These are phyloP conservation scores for Collybia sordida DNA, from an alignment of 768 basidiomycete species.

Conservation along the genomic window DNA sequence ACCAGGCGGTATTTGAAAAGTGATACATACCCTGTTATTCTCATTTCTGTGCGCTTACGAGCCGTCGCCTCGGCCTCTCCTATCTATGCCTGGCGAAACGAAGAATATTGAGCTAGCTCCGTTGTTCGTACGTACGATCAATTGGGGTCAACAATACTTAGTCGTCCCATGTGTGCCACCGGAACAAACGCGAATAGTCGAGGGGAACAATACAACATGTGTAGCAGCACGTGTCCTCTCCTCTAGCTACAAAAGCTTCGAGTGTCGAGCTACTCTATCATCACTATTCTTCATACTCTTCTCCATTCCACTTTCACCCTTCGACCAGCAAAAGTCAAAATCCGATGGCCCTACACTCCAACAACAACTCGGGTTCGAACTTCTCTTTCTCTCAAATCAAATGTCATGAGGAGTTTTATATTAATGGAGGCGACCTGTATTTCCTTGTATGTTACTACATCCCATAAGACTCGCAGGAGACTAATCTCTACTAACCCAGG, in stretches of 20 bases:
- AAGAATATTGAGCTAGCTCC: no score
- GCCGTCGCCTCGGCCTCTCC: no score
- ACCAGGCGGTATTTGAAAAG: no score
- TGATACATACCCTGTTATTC: no score
- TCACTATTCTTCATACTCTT: constrained; percentile 30
- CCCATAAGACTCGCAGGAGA: constrained; percentile 28
- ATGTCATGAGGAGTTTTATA: constrained; percentile 41
- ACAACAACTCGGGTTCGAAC: constrained; percentile 11
- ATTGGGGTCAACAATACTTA: no score
- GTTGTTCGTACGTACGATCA: no score
- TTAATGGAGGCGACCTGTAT: constrained; percentile 50
- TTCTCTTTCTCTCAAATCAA: constrained; percentile 18
- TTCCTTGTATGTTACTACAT: constrained; percentile 43
- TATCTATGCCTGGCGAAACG: no score
- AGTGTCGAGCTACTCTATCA: constrained; percentile 26
- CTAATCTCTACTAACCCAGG: constrained; percentile 39
- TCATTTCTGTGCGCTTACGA: no score
- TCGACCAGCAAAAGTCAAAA: constrained; percentile 21
- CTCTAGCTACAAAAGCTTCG: constrained; percentile 28
- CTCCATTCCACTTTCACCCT: constrained; percentile 27
- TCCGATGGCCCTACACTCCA: constrained; percentile 15
- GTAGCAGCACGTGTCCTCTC: constrained; percentile 27
- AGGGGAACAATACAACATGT: background rate
- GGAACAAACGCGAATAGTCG: constrained; percentile 2
- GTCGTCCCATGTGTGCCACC: background rate